Evolutionary conservation across 768 basidiomycete genomes (phyloP).

Genomic region (Tylopilus intermedius): DNA sequence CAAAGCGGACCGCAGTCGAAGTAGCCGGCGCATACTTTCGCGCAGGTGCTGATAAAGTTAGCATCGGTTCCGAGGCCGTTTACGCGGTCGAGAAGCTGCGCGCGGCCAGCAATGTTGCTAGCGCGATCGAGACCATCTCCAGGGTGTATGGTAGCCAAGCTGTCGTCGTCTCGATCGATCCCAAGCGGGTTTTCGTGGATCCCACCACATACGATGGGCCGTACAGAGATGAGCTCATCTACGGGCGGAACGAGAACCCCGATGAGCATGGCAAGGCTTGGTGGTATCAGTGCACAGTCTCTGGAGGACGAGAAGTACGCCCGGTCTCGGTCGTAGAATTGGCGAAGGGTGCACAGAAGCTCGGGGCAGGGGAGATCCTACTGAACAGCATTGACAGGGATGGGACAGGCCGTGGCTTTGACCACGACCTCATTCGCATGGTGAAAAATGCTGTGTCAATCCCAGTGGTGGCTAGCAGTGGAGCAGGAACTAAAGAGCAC

Average conservation of each 20-base stretch:
- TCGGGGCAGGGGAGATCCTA: conserved; percentile 94
- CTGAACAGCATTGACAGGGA: conserved; percentile 97
- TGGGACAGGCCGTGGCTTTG: conserved; percentile 89
- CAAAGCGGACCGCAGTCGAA: conserved; percentile 78
- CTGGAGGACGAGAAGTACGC: conserved; percentile 81
- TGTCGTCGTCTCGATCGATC: conserved; percentile 96
- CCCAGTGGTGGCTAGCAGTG: conserved; percentile 92
- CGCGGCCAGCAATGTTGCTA: conserved; percentile 45
- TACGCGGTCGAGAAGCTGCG: conserved; percentile 84
- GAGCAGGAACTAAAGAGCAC: conserved; percentile 78
- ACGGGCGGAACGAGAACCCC: conserved; percentile 37
- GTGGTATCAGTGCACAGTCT: conserved; percentile 99
- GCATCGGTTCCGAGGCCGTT: conserved; percentile 95
- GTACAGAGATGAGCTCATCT: conserved; percentile 58
- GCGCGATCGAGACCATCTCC: conserved; percentile 91
- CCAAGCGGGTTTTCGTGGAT: conserved; percentile 79
- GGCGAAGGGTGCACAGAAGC: conserved; percentile 80
- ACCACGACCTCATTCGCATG: conserved; percentile 73
- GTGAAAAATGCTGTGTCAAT: conserved; percentile 76
- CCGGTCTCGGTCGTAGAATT: conserved; percentile 86
- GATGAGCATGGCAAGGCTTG: conserved; percentile 72
- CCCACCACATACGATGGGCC: conserved; percentile 60
- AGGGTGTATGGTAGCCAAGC: conserved; percentile 90
- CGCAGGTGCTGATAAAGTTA: conserved; percentile 97
- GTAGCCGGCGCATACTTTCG: conserved; percentile 96